These are phyloP conservation scores for Heimioporus punctisporus DNA, from an alignment of 1,284 basidiomycete genomes.

Conservation along the genomic window DNA sequence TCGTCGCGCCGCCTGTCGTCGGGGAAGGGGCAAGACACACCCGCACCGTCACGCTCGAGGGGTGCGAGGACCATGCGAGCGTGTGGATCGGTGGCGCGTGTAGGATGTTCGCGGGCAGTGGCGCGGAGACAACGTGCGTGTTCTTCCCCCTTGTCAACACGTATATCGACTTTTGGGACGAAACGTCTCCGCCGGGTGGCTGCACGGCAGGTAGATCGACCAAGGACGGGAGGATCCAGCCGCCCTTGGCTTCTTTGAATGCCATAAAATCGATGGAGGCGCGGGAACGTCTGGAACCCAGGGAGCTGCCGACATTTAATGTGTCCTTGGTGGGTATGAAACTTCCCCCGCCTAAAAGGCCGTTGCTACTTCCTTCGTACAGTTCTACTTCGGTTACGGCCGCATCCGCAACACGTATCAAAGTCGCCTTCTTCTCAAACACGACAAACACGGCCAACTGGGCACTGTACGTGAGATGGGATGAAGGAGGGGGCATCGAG, in stretches of 20 bases:
- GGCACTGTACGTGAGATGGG: conserved; percentile 52
- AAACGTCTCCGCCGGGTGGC: conserved; percentile 11
- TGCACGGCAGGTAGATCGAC: conserved; percentile 48
- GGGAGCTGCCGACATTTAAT: conserved; percentile 15
- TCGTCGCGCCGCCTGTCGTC: neutral
- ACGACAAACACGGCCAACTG: conserved; percentile 77
- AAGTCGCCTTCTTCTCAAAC: conserved; percentile 82
- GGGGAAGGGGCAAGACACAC: conserved; percentile 39
- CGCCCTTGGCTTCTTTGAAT: conserved; percentile 44
- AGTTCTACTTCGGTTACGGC: conserved; percentile 77
- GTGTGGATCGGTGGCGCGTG: conserved; percentile 50
- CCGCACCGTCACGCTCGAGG: conserved; percentile 56
- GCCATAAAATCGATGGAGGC: conserved; percentile 54
- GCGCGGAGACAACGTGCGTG: conserved; percentile 69
- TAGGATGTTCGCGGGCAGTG: conserved; percentile 57
- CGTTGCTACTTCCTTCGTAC: conserved; percentile 43
- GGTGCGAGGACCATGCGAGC: conserved; percentile 60
- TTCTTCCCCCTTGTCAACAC: conserved; percentile 68
- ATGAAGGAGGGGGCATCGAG: conserved; percentile 14
- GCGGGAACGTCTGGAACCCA: conserved; percentile 44
- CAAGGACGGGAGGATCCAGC: conserved; percentile 57
- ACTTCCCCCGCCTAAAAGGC: conserved; percentile 27
- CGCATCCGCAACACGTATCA: conserved; percentile 78
- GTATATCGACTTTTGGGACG: conserved; percentile 46
- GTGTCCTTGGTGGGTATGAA: conserved; percentile 22